These are phyloP conservation scores for Epichloe glyceriae DNA, from an alignment of 2,329 filamentous ascomycete species.

Conservation along the genomic window DNA sequence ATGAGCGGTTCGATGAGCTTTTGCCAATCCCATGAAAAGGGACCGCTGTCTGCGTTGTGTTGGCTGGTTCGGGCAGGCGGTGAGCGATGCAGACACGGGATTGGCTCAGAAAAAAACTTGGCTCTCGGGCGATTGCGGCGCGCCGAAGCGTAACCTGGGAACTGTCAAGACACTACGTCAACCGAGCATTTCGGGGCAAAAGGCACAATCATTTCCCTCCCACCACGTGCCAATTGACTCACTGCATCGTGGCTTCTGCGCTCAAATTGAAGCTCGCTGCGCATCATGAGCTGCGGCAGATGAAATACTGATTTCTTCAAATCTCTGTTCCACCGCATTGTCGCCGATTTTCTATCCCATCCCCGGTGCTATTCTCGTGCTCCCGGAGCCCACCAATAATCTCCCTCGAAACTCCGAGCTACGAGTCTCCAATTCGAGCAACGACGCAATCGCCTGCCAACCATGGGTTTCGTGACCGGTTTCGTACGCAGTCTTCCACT, in stretches of 20 bases:
- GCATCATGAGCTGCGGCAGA: slow-evolving; percentile 20
- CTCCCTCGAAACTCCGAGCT: slow-evolving; percentile 16
- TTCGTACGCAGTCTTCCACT: slow-evolving; percentile 38
- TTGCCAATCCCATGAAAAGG: not conserved
- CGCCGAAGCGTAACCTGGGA: not conserved
- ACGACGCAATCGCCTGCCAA: slow-evolving; percentile 5
- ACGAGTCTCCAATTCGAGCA: not conserved
- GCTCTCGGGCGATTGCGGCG: not conserved
- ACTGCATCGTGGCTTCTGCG: slow-evolving; percentile 9
- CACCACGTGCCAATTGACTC: slow-evolving; percentile 3
- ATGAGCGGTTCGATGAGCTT: not conserved
- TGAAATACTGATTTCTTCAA: slow-evolving; percentile 5
- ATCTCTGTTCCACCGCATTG: not conserved
- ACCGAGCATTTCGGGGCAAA: not conserved
- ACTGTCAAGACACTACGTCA: slow-evolving; percentile 8
- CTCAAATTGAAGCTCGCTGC: slow-evolving; percentile 11
- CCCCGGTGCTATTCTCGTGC: not conserved
- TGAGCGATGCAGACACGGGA: not conserved
- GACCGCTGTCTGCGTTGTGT: not conserved
- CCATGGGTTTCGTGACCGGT: slow-evolving; percentile 62
- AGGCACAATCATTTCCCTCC: not conserved
- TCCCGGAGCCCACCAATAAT: slow-evolving; percentile 7
- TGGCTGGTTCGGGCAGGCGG: slow-evolving; percentile 4
- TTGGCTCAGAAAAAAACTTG: slow-evolving; percentile 5
- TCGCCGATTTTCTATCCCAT: not conserved